Conservation (phyloP, 139 green algal genomes). For the Zygnema cylindricum region DNA sequence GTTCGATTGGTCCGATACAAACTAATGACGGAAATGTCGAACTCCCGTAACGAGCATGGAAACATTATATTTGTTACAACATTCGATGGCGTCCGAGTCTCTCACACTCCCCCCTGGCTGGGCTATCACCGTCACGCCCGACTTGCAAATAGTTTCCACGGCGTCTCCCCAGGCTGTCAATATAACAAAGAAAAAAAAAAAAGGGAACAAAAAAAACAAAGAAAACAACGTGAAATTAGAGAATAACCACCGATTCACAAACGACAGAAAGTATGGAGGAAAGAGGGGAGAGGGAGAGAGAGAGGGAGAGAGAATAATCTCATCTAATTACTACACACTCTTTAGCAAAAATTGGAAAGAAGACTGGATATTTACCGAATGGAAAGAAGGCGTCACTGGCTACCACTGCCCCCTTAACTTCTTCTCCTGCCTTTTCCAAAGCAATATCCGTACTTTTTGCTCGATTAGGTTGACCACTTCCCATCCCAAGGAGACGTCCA, state of each 20-base stretch:
- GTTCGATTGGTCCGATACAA: too few species aligned
- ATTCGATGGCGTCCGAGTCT: conserved; percentile 93
- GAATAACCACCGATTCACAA: too few species aligned
- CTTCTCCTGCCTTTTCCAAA: conserved; percentile 90
- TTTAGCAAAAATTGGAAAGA: too few species aligned
- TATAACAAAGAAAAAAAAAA: too few species aligned
- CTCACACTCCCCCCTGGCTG: conserved; percentile 94
- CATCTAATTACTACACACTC: too few species aligned
- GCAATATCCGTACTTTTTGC: conserved; percentile 93
- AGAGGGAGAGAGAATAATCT: conserved; percentile 1
- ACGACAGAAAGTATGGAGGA: background rate
- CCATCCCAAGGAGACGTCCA: conserved; percentile 93
- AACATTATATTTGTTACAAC: conserved; percentile 98
- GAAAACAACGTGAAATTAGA: too few species aligned
- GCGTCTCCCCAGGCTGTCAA: conserved; percentile 83
- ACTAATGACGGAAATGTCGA: conserved; percentile 95
- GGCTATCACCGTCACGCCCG: conserved; percentile 91
- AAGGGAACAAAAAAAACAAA: too few species aligned
- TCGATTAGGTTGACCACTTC: conserved; percentile 97
- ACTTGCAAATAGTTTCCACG: conserved; percentile 95
- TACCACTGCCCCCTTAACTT: conserved; percentile 86
- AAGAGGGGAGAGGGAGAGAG: too few species aligned
- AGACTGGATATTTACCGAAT: conserved; percentile 79
- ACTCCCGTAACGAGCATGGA: conserved; percentile 90
- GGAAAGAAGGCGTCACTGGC: conserved; percentile 98